phyloP scores from a whole-genome alignment of 257 asterid species.

The Solanum arcanum region DNA sequence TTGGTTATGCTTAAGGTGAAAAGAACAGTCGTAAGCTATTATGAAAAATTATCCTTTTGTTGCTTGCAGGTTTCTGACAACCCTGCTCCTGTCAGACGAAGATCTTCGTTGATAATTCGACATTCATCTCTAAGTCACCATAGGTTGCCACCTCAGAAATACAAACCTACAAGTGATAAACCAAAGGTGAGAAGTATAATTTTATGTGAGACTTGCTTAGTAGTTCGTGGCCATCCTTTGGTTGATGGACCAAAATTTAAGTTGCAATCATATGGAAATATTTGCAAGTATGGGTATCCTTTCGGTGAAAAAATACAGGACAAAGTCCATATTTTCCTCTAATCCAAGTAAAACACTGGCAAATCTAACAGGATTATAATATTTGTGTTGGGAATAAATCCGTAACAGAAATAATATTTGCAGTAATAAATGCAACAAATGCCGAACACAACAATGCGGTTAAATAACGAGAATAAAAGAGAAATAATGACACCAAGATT shows the following conservation, averaged over 20 bases:
- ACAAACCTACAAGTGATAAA: conserved; percentile 8
- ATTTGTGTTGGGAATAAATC: too few species aligned
- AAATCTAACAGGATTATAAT: not conserved
- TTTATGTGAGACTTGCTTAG: not conserved
- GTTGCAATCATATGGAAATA: not conserved
- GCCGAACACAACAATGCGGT: too few species aligned
- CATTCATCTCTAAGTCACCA: conserved; percentile 2
- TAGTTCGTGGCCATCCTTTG: not conserved
- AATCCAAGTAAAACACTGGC: not conserved
- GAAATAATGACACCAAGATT: too few species aligned
- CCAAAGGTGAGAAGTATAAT: conserved; percentile 19
- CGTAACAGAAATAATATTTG: too few species aligned
- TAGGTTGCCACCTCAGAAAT: conserved; percentile 1
- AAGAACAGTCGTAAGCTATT: not conserved
- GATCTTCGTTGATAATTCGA: conserved; percentile 1
- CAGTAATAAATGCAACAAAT: too few species aligned
- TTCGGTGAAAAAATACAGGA: not conserved
- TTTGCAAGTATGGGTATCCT: not conserved
- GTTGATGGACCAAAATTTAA: not conserved
- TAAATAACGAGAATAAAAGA: too few species aligned
- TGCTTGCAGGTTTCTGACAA: conserved; percentile 5
- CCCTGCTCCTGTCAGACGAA: conserved; percentile 3
- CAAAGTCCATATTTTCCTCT: not conserved
- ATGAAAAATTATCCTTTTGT: not conserved
- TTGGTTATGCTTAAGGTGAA: not conserved